Evolutionary conservation across 2,329 filamentous ascomycete genomes (phyloP).

Genomic region (Exophiala oligosperma): DNA sequence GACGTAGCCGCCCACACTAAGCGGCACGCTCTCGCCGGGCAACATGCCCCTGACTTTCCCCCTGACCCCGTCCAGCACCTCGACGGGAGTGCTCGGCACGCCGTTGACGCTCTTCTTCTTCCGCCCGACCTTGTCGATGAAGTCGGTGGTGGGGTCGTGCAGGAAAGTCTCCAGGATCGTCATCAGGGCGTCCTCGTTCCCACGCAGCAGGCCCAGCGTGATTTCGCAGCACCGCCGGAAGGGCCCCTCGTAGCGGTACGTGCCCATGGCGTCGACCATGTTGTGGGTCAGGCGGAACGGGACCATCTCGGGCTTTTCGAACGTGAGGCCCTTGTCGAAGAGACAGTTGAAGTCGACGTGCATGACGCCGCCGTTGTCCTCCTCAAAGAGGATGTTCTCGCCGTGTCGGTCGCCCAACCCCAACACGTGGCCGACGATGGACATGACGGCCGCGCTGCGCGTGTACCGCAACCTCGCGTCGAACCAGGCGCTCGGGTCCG

Average conservation of each 20-base stretch:
- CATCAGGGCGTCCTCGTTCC: slow-evolving; percentile 95
- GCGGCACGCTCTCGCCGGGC: slow-evolving; percentile 82
- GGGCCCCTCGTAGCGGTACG: slow-evolving; percentile 89
- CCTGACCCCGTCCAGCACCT: slow-evolving; percentile 85
- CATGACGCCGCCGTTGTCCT: slow-evolving; percentile 88
- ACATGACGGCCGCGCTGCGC: slow-evolving; percentile 95
- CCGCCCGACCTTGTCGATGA: slow-evolving; percentile 69
- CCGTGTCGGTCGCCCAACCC: slow-evolving; percentile 92
- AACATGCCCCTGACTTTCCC: slow-evolving; percentile 83
- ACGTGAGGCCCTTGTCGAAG: slow-evolving; percentile 96
- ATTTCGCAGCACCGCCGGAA: slow-evolving; percentile 90
- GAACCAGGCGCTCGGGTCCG: slow-evolving; percentile 91
- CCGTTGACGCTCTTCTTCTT: slow-evolving; percentile 46
- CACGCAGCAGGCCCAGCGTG: slow-evolving; percentile 77
- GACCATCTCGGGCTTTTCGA: slow-evolving; percentile 90
- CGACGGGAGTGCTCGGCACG: slow-evolving; percentile 68
- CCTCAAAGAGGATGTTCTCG: slow-evolving; percentile 93
- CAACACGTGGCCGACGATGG: slow-evolving; percentile 96
- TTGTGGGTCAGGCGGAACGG: slow-evolving; percentile 98
- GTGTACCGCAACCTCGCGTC: slow-evolving; percentile 85
- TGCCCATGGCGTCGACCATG: slow-evolving; percentile 94
- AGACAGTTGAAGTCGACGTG: slow-evolving; percentile 99
- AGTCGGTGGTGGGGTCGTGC: slow-evolving; percentile 93
- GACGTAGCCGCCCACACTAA: slow-evolving; percentile 97
- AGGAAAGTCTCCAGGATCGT: slow-evolving; percentile 96